These are phyloP conservation scores for Dactylella cylindrospora DNA, from an alignment of 2,329 filamentous ascomycete genomes.

Conservation along the genomic window DNA sequence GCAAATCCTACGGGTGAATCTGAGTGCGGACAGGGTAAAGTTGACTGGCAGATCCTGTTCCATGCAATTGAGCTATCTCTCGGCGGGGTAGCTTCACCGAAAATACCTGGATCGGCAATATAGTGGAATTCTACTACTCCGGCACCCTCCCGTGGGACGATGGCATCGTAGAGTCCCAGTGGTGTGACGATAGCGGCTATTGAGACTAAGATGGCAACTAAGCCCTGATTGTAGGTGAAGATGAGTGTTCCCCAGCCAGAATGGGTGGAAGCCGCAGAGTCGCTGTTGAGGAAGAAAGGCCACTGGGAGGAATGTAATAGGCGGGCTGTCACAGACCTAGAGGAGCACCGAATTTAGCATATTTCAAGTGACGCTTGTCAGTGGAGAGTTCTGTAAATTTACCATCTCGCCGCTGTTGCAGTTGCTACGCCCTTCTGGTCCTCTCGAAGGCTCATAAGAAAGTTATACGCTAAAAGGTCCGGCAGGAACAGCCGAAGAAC, in stretches of 20 bases:
- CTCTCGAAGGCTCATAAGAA: not conserved
- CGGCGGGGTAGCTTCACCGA: slow-evolving; percentile 53
- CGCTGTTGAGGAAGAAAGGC: slow-evolving; percentile 54
- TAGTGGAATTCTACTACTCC: slow-evolving; percentile 52
- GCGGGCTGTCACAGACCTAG: slow-evolving; percentile 52
- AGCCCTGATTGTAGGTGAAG: too few relatives aligned
- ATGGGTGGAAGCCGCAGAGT: slow-evolving; percentile 50
- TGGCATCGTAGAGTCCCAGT: slow-evolving; percentile 55
- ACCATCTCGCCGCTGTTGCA: not conserved
- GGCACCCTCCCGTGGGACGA: slow-evolving; percentile 48
- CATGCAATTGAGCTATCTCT: slow-evolving; percentile 14
- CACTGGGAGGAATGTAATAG: slow-evolving; percentile 54
- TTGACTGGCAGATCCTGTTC: slow-evolving; percentile 45
- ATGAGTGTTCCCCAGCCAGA: too few relatives aligned
- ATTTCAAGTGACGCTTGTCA: not conserved
- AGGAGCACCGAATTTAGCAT: not conserved
- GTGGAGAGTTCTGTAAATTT: not conserved
- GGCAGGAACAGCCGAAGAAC: slow-evolving; percentile 47
- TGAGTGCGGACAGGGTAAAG: too few relatives aligned
- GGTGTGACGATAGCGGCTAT: slow-evolving; percentile 56
- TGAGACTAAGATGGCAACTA: slow-evolving; percentile 52
- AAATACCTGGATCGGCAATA: slow-evolving; percentile 51
- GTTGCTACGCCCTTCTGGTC: not conserved
- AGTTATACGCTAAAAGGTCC: not conserved
- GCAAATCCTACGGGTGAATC: too few relatives aligned